These are phyloP conservation scores for Phytopythium boreale DNA, from an alignment of 352 stramenopile genomes.

Conservation along the genomic window DNA sequence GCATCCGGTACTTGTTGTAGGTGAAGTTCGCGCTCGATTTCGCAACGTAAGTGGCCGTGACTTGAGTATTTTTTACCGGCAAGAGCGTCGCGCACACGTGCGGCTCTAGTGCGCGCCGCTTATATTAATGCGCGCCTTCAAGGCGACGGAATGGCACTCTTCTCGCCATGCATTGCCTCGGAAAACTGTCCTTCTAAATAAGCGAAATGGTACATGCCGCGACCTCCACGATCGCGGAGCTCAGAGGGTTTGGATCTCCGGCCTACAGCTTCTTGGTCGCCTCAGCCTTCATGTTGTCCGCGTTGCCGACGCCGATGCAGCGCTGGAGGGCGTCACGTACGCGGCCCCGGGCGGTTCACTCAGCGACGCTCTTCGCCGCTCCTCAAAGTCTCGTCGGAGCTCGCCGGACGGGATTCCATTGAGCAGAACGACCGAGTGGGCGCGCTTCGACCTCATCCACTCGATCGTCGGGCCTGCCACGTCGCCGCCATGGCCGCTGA, in stretches of 20 bases:
- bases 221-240: not conserved
- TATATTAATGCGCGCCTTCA: not conserved
- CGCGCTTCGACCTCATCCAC: conserved; percentile 3
- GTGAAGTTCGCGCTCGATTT: not conserved
- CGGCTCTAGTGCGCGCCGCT: not conserved
- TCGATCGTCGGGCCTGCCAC: not conserved
- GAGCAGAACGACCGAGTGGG: conserved; percentile 6
- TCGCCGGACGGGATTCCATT: conserved; percentile 5
- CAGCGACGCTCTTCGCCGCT: conserved; percentile 4
- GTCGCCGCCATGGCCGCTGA: not conserved
- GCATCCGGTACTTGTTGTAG: conserved; percentile 65
- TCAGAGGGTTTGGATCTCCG: not conserved
- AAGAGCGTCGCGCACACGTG: too few relatives aligned
- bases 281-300: not conserved
- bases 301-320: not conserved
- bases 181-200: not conserved
- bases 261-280: not conserved
- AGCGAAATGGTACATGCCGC: conserved; percentile 2
- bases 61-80: not conserved
- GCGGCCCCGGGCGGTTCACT: not conserved
- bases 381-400: conserved; percentile 5
- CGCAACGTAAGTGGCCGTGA: not conserved
- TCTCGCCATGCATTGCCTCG: not conserved
- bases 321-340: not conserved
- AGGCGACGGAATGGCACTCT: not conserved